Conservation (phyloP, 2,329 filamentous ascomycete genomes). For the Aureobasidium namibiae region DNA sequence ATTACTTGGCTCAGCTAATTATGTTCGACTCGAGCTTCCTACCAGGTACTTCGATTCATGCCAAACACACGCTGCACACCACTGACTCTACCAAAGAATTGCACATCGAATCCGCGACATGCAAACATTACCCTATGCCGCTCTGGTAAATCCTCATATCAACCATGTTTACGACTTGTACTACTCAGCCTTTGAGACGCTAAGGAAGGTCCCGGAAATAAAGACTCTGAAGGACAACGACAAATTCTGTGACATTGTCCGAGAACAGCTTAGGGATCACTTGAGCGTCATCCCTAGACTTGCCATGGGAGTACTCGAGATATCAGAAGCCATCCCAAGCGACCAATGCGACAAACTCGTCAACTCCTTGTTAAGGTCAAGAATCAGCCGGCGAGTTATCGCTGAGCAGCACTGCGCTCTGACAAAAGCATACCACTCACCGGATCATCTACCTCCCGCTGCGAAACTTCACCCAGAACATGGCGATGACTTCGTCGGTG, state of each 20-base stretch:
- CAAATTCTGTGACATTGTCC: constrained; percentile 69
- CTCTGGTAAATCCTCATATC: constrained; percentile 91
- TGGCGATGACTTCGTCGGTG: constrained; percentile 79
- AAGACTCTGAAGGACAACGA: constrained; percentile 86
- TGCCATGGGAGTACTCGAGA: constrained; percentile 89
- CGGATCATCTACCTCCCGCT: constrained; percentile 78
- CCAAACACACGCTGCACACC: not conserved
- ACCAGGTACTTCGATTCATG: constrained; percentile 50
- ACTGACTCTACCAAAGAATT: constrained; percentile 46
- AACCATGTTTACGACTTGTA: constrained; percentile 95
- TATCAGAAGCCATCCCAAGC: constrained; percentile 69
- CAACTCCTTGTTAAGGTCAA: constrained; percentile 86
- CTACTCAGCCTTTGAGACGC: constrained; percentile 88
- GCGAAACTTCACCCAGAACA: constrained; percentile 50
- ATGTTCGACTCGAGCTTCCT: constrained; percentile 89
- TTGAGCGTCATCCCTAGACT: constrained; percentile 88
- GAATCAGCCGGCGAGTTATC: constrained; percentile 92
- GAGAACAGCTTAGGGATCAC: constrained; percentile 74
- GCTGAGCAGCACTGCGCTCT: constrained; percentile 94
- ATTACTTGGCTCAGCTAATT: constrained; percentile 90
- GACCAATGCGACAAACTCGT: constrained; percentile 87
- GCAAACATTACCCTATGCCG: constrained; percentile 90
- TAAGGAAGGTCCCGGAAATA: constrained; percentile 77
- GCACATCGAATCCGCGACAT: constrained; percentile 94
- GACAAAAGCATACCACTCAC: constrained; percentile 86